Evolutionary conservation across 2,329 filamentous ascomycete genomes (phyloP).

Genomic region (Alternaria atra): DNA sequence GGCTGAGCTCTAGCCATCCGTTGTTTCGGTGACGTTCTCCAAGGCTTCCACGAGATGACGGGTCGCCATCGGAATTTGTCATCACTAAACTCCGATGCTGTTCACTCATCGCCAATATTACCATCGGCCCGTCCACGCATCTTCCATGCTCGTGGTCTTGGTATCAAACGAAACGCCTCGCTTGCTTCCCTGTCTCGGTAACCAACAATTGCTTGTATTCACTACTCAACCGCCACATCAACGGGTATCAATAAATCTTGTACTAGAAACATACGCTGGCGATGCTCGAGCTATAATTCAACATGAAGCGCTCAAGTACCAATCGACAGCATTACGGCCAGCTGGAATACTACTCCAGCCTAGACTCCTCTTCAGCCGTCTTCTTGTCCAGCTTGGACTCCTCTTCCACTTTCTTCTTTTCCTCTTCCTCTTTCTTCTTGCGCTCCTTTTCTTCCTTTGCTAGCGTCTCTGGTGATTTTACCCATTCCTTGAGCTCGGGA

Average conservation of each 20-base stretch:
- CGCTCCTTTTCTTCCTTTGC: conserved; percentile 23
- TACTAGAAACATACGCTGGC: conserved; percentile 8
- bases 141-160: background rate
- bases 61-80: conserved; percentile 47
- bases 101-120: background rate
- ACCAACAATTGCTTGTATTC: background rate
- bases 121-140: background rate
- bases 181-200: background rate
- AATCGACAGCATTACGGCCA: conserved; percentile 19
- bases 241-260: conserved; percentile 34
- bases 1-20: conserved; percentile 28
- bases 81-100: conserved; percentile 27
- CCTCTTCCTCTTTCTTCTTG: conserved; percentile 13
- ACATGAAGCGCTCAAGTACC: background rate
- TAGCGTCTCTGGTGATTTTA: conserved; percentile 51
- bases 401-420: conserved; percentile 14
- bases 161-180: background rate
- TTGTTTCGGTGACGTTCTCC: conserved; percentile 45
- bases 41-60: conserved; percentile 43
- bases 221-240: background rate
- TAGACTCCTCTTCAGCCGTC: conserved; percentile 19
- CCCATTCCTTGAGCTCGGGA: conserved; percentile 67
- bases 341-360: conserved; percentile 30
- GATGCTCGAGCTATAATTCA: conserved; percentile 13
- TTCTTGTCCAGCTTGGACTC: conserved; percentile 20